phyloP scores from a whole-genome alignment of 345 rosid genomes.

The Rhizophora apiculata region DNA sequence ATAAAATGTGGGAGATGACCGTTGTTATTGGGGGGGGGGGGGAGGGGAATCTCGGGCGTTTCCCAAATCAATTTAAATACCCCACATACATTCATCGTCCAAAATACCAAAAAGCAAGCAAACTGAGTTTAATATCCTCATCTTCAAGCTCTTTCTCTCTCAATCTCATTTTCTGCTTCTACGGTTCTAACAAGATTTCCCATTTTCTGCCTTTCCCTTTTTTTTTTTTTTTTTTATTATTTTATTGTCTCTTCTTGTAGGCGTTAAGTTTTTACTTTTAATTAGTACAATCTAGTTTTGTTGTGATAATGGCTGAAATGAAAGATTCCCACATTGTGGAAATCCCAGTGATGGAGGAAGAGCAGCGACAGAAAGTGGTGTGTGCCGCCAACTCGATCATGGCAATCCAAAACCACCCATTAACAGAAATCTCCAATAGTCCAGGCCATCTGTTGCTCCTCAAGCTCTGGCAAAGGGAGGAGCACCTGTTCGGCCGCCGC shows the following conservation, averaged over 20 bases:
- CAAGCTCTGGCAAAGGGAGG: conserved; percentile 94
- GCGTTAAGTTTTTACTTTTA: too few relatives aligned
- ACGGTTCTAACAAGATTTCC: too few relatives aligned
- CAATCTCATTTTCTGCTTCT: too few relatives aligned
- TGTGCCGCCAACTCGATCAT: conserved; percentile 32
- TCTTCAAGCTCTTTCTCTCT: too few relatives aligned
- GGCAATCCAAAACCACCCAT: conserved; percentile 84
- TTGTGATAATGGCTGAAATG: conserved; percentile 42
- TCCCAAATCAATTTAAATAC: conserved; percentile 39
- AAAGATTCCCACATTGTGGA: conserved; percentile 74
- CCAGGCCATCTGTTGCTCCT: conserved; percentile 92
- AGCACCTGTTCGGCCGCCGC: conserved; percentile 50
- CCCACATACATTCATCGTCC: conserved; percentile 8
- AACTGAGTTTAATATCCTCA: neutral
- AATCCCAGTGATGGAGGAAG: conserved; percentile 68
- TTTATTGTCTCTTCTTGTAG: too few relatives aligned
- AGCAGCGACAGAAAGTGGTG: conserved; percentile 50
- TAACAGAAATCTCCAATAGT: conserved; percentile 77
- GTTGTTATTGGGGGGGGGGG: too few relatives aligned
- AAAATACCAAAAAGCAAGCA: conserved; percentile 12
- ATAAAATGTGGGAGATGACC: conserved; percentile 29
- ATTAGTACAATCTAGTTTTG: too few relatives aligned
- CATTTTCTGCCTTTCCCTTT: too few relatives aligned
- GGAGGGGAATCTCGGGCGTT: conserved; percentile 15
- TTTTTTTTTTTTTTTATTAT: too few relatives aligned